Percentiles rank a stretch among this genome's conserved stretches.
phyloP scores from a whole-genome alignment of 225 moss, liverwort and hornwort genomes.

The Pseudoscleropodium purum region DNA sequence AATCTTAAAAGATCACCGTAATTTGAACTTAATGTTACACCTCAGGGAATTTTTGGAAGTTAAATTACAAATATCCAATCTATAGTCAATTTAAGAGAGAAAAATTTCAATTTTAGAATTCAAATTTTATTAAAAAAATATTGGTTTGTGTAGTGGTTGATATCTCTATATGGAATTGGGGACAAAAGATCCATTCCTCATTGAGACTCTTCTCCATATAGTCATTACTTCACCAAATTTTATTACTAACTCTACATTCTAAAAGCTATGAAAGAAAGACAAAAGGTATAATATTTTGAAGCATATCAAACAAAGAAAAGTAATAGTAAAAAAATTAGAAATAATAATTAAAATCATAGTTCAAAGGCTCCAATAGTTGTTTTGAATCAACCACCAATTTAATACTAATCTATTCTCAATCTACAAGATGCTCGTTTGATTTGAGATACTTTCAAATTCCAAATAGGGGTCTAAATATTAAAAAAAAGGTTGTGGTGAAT shows the following conservation, averaged over 20 bases:
- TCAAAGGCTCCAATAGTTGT: accelerated
- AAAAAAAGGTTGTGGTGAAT: background rate
- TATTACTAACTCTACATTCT: background rate
- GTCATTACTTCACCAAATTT: background rate
- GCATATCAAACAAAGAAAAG: background rate
- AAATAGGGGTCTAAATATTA: background rate
- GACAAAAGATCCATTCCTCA: background rate
- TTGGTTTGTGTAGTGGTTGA: background rate
- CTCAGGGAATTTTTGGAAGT: background rate
- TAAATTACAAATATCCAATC: background rate
- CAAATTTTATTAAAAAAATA: background rate
- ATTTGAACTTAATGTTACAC: background rate
- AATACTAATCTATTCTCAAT: background rate
- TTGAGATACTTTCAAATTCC: background rate
- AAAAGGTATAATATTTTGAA: background rate
- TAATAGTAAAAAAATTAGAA: background rate
- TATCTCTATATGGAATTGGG: background rate
- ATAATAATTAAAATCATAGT: background rate
- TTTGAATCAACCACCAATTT: background rate
- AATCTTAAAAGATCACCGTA: background rate
- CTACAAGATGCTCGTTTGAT: background rate
- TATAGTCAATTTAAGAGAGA: too few species aligned
- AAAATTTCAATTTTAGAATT: background rate
- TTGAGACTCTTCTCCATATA: background rate
- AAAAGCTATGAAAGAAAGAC: background rate